Evolutionary conservation across 2,329 filamentous ascomycete genomes (phyloP).

Genomic region (Talaromyces sp.): DNA sequence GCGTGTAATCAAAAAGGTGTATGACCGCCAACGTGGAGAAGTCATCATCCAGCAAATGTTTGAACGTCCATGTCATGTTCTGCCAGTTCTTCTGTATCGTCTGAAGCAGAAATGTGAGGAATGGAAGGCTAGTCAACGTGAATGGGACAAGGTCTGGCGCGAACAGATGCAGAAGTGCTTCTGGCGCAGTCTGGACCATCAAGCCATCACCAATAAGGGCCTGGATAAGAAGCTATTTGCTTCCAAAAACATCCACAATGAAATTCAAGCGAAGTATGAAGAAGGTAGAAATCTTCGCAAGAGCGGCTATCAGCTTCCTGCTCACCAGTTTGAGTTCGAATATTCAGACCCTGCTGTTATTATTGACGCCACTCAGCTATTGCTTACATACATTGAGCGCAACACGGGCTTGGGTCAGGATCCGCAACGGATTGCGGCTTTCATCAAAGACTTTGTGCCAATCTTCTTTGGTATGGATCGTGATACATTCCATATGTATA

Average conservation of each 20-base stretch:
- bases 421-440: constrained; percentile 67
- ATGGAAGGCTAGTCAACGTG: constrained; percentile 92
- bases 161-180: constrained; percentile 92
- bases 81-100: constrained; percentile 80
- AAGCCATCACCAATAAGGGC: constrained; percentile 83
- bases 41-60: constrained; percentile 87
- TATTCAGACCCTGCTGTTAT: constrained; percentile 69
- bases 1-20: constrained; percentile 95
- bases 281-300: constrained; percentile 73
- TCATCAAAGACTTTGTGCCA: constrained; percentile 70
- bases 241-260: constrained; percentile 80
- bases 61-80: constrained; percentile 72
- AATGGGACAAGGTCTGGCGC: constrained; percentile 99
- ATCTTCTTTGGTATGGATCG: constrained; percentile 71
- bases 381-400: constrained; percentile 45
- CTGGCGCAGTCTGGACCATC: constrained; percentile 93
- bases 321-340: constrained; percentile 69
- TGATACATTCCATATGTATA: constrained; percentile 61
- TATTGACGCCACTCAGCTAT: constrained; percentile 45
- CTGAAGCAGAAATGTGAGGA: constrained; percentile 96
- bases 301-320: constrained; percentile 55
- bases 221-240: constrained; percentile 89
- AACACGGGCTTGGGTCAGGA: constrained; percentile 52
- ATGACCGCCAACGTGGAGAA: constrained; percentile 75
- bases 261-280: constrained; percentile 88